Evolutionary conservation across 257 asterid genomes (phyloP), one percentile per base, ranked within the genome.

Genomic region (Solanum chmielewskii): DNA sequence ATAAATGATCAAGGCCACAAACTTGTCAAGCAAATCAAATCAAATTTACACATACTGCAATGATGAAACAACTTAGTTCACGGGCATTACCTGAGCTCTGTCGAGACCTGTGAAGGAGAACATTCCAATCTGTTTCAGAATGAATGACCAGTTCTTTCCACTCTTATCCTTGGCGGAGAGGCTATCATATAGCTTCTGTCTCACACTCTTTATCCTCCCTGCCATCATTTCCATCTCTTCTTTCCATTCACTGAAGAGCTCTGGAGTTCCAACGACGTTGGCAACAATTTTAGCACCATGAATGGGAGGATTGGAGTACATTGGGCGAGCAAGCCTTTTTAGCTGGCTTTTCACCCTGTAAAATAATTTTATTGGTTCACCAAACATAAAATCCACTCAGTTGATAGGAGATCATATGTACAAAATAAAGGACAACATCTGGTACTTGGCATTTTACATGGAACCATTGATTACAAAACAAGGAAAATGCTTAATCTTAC

Each of bases 251-350:
- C 90, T 87, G 90, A 95, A 95, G 56, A 97, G 93, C 84, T 92
- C 97, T 6, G 96, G 89, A 86, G 80, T 93, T 56, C 99, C 99
- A 62, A 97, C 99, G 81, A 97, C 92, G 83, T 94, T 94, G 83
- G 99, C 97, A 78, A 97, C 99, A 87, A 97, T 94, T 90, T 89
- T 93, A 49, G 99, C 99, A 89, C 99, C 99, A 42, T 97, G 99
- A 73, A 97, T 73, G 21, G 99, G 98, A 88, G 99, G 99, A 88
- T 97, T 97, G 42, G 99, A 97, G 94, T 95, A 95, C 99, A 97
- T 97, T 86, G 99, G 98, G 37, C 99, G 93, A 39, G 99, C 99
- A 83, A 95, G 89, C 92, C 98, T 92, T 91, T 95, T 97, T 89
- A 95, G 90, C 88, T 97, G 99, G 90, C 99, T 97, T 90, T 94